Base-by-base conservation (phyloP, 2,329 filamentous ascomycete species). In the Onygenales sp. region DNA sequence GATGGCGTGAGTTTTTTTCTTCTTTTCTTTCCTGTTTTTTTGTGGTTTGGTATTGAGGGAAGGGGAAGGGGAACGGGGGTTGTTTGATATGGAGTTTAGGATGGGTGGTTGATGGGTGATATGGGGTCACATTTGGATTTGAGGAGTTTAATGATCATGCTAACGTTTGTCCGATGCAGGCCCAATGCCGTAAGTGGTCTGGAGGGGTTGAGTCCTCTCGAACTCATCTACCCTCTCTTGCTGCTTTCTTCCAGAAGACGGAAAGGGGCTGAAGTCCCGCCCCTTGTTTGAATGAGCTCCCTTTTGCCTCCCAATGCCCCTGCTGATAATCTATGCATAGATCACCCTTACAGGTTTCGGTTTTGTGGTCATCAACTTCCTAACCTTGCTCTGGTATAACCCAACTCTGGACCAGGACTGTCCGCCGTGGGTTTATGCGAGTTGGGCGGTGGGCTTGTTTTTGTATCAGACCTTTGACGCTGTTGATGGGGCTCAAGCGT, bases 381-480 rank as follows among this genome's bases (percentile, higher is more conserved):
- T 95, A 62, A 96, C 93, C 6, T 72, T 98, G 71, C 79, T 98
- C 53, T 97, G 90, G 87, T 98, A 95, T 74, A 93, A 89, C 63
- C 93, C 93, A n/a, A 87, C 82, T 0, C 79, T 98, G 47, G 91
- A 97, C 72, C 85, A 89, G 70, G 89, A 98, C 69, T 97, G 92
- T 68, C 93, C 93, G 8, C 69, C 82, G 1, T 98, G 93, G 93
- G 92, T 98, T 13, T 98, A 98, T 76, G 87, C 86, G 60, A 87
- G 83, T 64, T 98, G 91, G 88, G 86, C 91, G 3, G 71, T 87
- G 35, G 93, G 93, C 2, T 74, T 98, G 60, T 96, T 97, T 69
- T 71, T 97, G 50, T 98, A 98, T 72, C 93, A 98, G 79, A 97
- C 92, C 1, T 96, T 98, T 72, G 93, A 98, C 72, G 93, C 92